Evolutionary conservation across 768 basidiomycete species (phyloP), one percentile per base, ranked within the genome.

Genomic region (Rhodosporidiobolus sp.): DNA sequence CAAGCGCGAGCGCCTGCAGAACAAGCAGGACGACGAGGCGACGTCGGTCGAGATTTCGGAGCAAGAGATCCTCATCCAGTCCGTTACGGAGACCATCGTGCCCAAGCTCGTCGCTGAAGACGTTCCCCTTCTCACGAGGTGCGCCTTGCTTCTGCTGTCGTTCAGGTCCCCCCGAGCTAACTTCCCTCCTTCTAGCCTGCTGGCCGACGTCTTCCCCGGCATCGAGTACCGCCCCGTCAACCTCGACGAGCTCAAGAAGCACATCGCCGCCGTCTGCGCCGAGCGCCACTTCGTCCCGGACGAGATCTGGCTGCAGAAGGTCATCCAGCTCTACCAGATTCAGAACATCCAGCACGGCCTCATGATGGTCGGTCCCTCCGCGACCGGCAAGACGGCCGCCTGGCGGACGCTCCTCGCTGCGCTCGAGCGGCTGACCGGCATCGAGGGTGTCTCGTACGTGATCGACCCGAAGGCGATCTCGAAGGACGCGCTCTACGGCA

Each of bases 381-480:
- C 95, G 35, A 93, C 87, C 59, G 96, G 96, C 43, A 99, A 99
- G 83, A 95, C 91, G 3, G 91, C 94, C 75, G 94, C 96, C 0
- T 98, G 96, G 96, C 90, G 90, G 78, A 92, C 97, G 54, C 85
- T 99, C 7, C 85, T 99, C 35, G 86, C 88, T 14, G 95, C 96
- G 1, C 84, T 98, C 61, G 92, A 96, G 80, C 86, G 91, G 20
- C 84, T 97, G 35, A 94, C 97, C 80, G 94, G 93, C 38, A 83
- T 87, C 55, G 96, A 99, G 82, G 94, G 96, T 17, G 87, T 95
- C 30, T 83, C 92, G 3, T 97, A 99, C 81, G 92, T 98, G 74
- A 98, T 99, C 77, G 96, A 99, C 79, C 94, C 96, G 17, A 99
- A 99, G 81, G 96, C 96, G 20, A 97, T 99, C 84, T 90, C 96